Evolutionary conservation across 768 basidiomycete genomes (phyloP), one percentile per base, ranked within the genome.

Genomic region (Suillus lakei): DNA sequence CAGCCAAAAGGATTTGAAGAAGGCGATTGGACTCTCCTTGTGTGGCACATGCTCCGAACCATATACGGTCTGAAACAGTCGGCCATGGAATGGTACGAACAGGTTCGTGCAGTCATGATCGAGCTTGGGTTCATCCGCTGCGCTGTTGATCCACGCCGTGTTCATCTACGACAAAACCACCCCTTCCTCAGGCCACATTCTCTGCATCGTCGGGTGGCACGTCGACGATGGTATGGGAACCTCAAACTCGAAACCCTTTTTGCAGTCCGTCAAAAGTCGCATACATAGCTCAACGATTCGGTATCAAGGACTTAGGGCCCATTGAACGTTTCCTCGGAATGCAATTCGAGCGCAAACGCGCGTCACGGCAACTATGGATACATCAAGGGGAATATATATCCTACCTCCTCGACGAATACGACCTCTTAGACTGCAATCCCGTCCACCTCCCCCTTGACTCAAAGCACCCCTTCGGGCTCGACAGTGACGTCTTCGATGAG

Each of bases 51-150:
- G 50, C 13, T n/a, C 8, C 3, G 13, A 1, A 51, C 75, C 0
- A 64, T 84, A 6, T 85, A 84, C 61, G 78, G 83, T 0, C 73
- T 84, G 5, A 77, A 76, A 18, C 79, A 81, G 61, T 68, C 75
- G 3, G 76, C 70, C 5, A 50, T 68, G 15, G 61, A 72, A 36
- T 82, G 80, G 79, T 74, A 79, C 28, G 13, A 51, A 8, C 8
- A 51, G 28, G 50, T 51, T 1, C n/a, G 13, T 1, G 13, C n/a
- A 2, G 13, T 51, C 6, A 51, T 51, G 50, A 1, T 10, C 8
- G n/a, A n/a, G n/a, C 13, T 51, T 8, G n/a, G 28, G 1, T 51
- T 51, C 50, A 6, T 12, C 5, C 50, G 13, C 28, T 51, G 50
- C 15, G n/a, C 8, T 12, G 50, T 51, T 13, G 13, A 51, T n/a